phyloP scores from a whole-genome alignment of 2,329 filamentous ascomycete species.

The Aureobasidium uvarum region DNA sequence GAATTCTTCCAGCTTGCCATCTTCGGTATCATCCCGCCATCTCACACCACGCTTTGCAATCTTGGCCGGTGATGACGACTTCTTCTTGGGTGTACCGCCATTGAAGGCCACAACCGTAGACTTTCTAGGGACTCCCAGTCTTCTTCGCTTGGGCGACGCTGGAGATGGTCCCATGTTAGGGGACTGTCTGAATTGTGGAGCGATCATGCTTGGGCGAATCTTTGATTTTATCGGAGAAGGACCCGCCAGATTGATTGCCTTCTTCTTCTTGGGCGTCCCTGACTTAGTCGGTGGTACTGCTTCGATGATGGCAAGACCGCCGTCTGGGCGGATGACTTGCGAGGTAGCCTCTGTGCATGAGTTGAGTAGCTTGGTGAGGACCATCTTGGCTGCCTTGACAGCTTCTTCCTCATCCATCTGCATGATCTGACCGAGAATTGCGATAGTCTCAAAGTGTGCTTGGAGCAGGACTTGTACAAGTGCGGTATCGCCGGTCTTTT shows the following conservation, averaged over 20 bases:
- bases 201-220: slow-evolving; percentile 36
- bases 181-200: slow-evolving; percentile 22
- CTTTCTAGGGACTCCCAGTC: slow-evolving; percentile 63
- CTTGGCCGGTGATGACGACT: slow-evolving; percentile 60
- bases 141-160: slow-evolving; percentile 77
- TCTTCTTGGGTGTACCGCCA: slow-evolving; percentile 83
- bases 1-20: slow-evolving; percentile 83
- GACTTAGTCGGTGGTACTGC: slow-evolving; percentile 67
- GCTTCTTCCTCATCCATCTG: slow-evolving; percentile 81
- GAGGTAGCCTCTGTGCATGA: slow-evolving; percentile 71
- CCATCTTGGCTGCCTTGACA: slow-evolving; percentile 70
- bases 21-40: slow-evolving; percentile 89
- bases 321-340: slow-evolving; percentile 89
- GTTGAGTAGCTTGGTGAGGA: slow-evolving; percentile 75
- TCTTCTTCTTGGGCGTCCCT: slow-evolving; percentile 74
- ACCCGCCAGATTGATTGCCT: slow-evolving; percentile 48
- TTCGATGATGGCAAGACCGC: slow-evolving; percentile 61
- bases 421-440: slow-evolving; percentile 77
- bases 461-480: slow-evolving; percentile 80
- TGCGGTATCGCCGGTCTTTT: slow-evolving; percentile 73
- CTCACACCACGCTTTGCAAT: slow-evolving; percentile 70
- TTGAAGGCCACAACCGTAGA: slow-evolving; percentile 58
- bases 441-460: slow-evolving; percentile 87
- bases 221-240: slow-evolving; percentile 52
- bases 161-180: slow-evolving; percentile 50